These are phyloP conservation scores for Stemphylium beticola DNA, from an alignment of 2,329 filamentous ascomycete genomes.

Conservation along the genomic window DNA sequence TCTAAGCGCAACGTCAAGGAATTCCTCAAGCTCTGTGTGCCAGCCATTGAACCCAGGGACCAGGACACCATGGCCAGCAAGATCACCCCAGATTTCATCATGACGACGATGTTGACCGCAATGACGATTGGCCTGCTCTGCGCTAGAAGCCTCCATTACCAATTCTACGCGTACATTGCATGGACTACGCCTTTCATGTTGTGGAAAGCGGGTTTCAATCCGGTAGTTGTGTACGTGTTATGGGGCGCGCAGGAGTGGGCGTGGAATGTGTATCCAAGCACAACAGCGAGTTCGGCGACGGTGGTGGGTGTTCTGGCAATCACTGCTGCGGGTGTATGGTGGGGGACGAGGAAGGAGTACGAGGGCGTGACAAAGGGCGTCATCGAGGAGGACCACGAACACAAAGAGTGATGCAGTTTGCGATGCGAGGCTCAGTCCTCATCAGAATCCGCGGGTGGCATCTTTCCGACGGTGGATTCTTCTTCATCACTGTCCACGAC, in stretches of 20 bases:
- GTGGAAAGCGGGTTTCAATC: constrained; percentile 76
- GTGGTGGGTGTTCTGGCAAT: constrained; percentile 75
- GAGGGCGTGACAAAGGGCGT: constrained; percentile 45
- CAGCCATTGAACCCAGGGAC: constrained; percentile 50
- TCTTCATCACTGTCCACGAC: constrained; percentile 73
- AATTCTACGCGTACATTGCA: constrained; percentile 90
- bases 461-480: constrained; percentile 79
- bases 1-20: constrained; percentile 63
- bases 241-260: constrained; percentile 88
- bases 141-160: constrained; percentile 88
- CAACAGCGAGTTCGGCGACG: constrained; percentile 64
- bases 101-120: constrained; percentile 77
- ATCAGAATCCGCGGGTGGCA: constrained; percentile 83
- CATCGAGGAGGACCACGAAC: constrained; percentile 37
- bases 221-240: constrained; percentile 68
- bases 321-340: constrained; percentile 69
- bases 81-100: constrained; percentile 74
- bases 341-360: constrained; percentile 57
- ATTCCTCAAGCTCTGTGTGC: constrained; percentile 59
- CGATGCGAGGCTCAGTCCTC: constrained; percentile 53
- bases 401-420: constrained; percentile 35
- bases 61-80: constrained; percentile 63
- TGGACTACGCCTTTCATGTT: constrained; percentile 89
- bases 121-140: constrained; percentile 82
- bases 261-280: constrained; percentile 94